Percentiles rank a stretch among this genome's conserved stretches.
phyloP scores from a whole-genome alignment of 352 stramenopile species.

The Phytophthora colocasiae region DNA sequence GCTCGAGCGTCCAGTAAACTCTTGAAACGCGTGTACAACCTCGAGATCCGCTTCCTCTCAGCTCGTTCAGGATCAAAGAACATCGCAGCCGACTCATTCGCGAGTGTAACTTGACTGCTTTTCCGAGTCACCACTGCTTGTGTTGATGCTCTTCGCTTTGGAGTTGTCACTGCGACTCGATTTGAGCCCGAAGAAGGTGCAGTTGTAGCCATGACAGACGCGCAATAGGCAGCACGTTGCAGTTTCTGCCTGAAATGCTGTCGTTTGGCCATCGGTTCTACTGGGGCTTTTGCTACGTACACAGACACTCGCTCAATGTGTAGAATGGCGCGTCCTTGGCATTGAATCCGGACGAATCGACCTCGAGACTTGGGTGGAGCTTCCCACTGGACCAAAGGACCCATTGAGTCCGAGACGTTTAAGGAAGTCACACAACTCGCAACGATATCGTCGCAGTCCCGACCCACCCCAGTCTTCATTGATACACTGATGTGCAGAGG shows the following conservation, averaged over 20 bases:
- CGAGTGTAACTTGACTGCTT: constrained; percentile 8
- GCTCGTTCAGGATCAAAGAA: constrained; percentile 58
- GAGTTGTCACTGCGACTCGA: background rate
- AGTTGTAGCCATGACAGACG: constrained; percentile 47
- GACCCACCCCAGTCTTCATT: constrained; percentile 69
- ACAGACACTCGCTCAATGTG: constrained; percentile 73
- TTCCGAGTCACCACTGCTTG: background rate
- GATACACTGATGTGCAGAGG: constrained; percentile 64
- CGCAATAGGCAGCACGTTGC: constrained; percentile 63
- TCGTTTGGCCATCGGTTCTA: constrained; percentile 27
- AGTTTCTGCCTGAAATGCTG: constrained; percentile 44
- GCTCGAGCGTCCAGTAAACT: constrained; percentile 57
- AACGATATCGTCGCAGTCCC: constrained; percentile 67
- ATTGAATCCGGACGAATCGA: constrained; percentile 68
- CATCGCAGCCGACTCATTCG: constrained; percentile 19
- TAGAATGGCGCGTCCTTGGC: constrained; percentile 47
- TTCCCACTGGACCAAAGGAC: constrained; percentile 50
- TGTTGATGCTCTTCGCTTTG: constrained; percentile 14
- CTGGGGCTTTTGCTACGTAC: constrained; percentile 39
- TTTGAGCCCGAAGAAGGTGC: background rate
- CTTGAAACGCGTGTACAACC: constrained; percentile 70
- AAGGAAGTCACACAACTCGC: constrained; percentile 55
- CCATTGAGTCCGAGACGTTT: constrained; percentile 36
- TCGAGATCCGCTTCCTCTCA: constrained; percentile 65
- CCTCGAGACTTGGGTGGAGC: constrained; percentile 60